Base-by-base conservation (phyloP, 2,329 filamentous ascomycete species). In the Neurospora sp. region DNA sequence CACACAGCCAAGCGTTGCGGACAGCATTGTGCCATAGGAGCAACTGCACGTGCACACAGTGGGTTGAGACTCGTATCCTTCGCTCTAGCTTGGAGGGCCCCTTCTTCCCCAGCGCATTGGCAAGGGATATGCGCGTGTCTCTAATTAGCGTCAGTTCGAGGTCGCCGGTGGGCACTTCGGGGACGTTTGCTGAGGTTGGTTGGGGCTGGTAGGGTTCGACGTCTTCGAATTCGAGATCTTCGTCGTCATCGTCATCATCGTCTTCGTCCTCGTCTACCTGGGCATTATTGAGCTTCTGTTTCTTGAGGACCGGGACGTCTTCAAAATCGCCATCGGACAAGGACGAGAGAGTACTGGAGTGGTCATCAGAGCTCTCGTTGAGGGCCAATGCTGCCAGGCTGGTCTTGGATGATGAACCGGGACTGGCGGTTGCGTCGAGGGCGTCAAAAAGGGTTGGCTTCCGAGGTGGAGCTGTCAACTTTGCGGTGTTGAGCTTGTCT, bases 11-110 rank as follows among this genome's bases (percentile, higher is more conserved):
- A 0, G 88, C 84, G 78, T 98, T 97, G 58, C 92, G 88, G 15
- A 96, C 80, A 0, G 92, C 87, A 77, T 98, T 98, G 78, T 98
- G 94, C 85, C 91, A 97, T 71, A 99, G 85, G 17, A 99, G 82
- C 68, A 89, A 87, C 78, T 96, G 90, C 1, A 98, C 93, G 79
- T 99, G 96, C 74, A 97, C 85, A 75, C 92, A 92, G 79, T 99
- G 96, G 0, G 93, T 93, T 3, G 89, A 85, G 40, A 90, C 86
- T 36, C 96, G 87, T 70, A 95, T 91, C 71, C 89, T 87, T 68
- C 93, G 88, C 77, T 97, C 93, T 38, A 91, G 88, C 80, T 97
- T 97, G 2, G 92, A 91, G 0, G 92, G 91, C 0, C 93, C 94
- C 77, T 95, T 97, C 80, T 93, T 97, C 28, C 88, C 87, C 66